These are phyloP conservation scores for Tagetes erecta DNA, from an alignment of 129 eudicot genomes.

Conservation along the genomic window DNA sequence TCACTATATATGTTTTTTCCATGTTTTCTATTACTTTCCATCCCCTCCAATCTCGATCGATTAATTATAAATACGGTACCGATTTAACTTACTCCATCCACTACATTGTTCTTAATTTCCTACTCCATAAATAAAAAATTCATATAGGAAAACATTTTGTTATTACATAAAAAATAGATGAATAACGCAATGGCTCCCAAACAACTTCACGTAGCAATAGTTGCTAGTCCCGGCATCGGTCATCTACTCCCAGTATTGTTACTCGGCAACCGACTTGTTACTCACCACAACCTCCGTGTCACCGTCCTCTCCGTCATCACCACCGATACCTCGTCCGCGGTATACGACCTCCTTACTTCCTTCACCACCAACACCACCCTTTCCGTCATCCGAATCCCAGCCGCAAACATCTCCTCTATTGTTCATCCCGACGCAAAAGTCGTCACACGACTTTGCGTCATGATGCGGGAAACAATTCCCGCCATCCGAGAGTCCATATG, in stretches of 20 bases:
- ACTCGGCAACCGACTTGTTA: conserved; percentile 44
- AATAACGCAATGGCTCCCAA: conserved; percentile 25
- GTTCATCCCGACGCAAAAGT: conserved; percentile 35
- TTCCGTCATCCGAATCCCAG: conserved; percentile 39
- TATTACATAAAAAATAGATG: no score
- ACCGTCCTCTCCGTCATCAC: conserved; percentile 43
- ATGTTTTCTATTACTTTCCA: no score
- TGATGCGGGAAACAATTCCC: conserved; percentile 49
- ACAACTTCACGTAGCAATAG: conserved; percentile 42
- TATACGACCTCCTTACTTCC: conserved; percentile 23
- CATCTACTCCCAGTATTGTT: conserved; percentile 43
- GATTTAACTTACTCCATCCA: no score
- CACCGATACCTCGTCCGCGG: conserved; percentile 6
- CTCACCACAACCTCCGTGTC: conserved; percentile 39
- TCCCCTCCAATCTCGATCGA: no score
- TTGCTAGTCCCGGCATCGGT: conserved; percentile 58
- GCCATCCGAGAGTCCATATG: conserved; percentile 37
- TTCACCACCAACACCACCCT: background rate
- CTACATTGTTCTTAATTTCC: no score
- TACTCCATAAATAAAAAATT: no score
- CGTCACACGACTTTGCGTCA: conserved; percentile 38
- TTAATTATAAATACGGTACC: no score
- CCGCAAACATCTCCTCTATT: conserved; percentile 46
- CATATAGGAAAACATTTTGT: no score
- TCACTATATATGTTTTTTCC: no score